Percentiles rank a stretch among this genome's conserved stretches.
Conservation (phyloP, 2,329 filamentous ascomycete species). For the Ceratocystis cacaofunesta region DNA sequence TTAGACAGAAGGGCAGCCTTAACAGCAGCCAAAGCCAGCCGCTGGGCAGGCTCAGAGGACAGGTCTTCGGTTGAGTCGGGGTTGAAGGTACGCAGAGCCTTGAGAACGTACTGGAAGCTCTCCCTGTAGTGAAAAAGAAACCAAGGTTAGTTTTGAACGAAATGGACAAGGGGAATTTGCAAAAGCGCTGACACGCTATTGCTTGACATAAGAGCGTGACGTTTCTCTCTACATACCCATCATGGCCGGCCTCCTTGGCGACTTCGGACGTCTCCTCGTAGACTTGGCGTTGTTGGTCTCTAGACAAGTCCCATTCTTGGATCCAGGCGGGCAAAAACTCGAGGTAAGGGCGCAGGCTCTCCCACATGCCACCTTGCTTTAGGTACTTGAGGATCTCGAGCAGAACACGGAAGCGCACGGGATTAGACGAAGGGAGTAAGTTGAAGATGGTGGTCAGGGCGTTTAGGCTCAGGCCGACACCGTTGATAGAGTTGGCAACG, state of each 20-base stretch:
- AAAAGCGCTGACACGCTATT: no score
- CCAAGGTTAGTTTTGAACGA: background rate
- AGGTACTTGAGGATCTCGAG: slow-evolving; percentile 77
- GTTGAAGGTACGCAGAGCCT: slow-evolving; percentile 46
- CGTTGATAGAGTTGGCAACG: slow-evolving; percentile 71
- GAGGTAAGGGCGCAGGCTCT: slow-evolving; percentile 69
- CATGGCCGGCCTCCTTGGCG: slow-evolving; percentile 62
- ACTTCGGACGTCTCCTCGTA: slow-evolving; percentile 71
- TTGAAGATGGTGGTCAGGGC: slow-evolving; percentile 95
- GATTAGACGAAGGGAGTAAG: slow-evolving; percentile 61
- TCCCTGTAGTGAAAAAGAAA: slow-evolving; percentile 26
- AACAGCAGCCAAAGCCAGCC: slow-evolving; percentile 42
- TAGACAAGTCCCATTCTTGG: slow-evolving; percentile 63
- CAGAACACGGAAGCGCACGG: slow-evolving; percentile 79
- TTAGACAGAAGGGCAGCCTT: slow-evolving; percentile 39
- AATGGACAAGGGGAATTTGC: background rate
- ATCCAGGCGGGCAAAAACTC: slow-evolving; percentile 74
- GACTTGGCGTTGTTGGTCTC: slow-evolving; percentile 70
- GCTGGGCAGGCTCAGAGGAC: slow-evolving; percentile 44
- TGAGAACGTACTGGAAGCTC: slow-evolving; percentile 53
- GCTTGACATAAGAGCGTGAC: background rate
- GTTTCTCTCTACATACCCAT: slow-evolving; percentile 41
- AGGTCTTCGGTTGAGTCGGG: slow-evolving; percentile 39
- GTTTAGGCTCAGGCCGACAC: slow-evolving; percentile 71
- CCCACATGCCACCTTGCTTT: slow-evolving; percentile 59